Percentiles rank a stretch among this genome's conserved stretches.
Conservation (phyloP, 371 early-diverging fungal species). For the Lichtheimia ornata region DNA sequence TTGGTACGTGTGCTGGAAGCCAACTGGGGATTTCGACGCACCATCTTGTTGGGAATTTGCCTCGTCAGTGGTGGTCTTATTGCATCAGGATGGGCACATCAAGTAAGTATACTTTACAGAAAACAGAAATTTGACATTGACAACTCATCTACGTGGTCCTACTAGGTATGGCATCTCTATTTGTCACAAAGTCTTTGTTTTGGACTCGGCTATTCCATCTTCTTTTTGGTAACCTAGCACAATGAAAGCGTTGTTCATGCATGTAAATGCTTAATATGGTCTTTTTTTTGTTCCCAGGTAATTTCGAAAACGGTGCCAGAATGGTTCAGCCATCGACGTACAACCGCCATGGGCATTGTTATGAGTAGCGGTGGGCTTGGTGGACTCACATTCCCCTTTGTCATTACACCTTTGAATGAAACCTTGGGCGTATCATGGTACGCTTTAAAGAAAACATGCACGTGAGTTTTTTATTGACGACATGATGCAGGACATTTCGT, state of each 20-base stretch:
- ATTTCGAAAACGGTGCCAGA: slow-evolving; percentile 42
- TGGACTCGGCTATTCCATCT: slow-evolving; percentile 8
- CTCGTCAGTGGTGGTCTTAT: slow-evolving; percentile 25
- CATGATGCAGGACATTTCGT: slow-evolving; percentile 54
- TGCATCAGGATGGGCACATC: slow-evolving; percentile 29
- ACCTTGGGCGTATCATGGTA: slow-evolving; percentile 6
- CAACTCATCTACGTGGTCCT: not conserved
- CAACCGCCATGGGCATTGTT: slow-evolving; percentile 68
- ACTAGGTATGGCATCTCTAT: slow-evolving; percentile 56
- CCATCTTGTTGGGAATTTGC: slow-evolving; percentile 22
- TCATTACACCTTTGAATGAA: slow-evolving; percentile 6
- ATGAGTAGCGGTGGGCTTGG: slow-evolving; percentile 2
- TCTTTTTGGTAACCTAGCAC: slow-evolving; percentile 1
- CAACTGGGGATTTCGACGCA: slow-evolving; percentile 14
- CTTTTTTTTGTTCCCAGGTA: slow-evolving; percentile 23
- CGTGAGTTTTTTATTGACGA: slow-evolving; percentile 68
- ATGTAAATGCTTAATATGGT: slow-evolving; percentile 7
- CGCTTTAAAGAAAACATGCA: slow-evolving; percentile 49
- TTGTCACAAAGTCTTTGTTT: slow-evolving; percentile 54
- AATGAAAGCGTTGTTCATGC: not conserved
- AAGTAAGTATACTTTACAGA: not conserved
- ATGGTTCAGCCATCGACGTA: slow-evolving; percentile 65
- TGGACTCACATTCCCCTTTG: not conserved
- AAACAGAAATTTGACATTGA: not conserved
- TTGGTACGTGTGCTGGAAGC: slow-evolving; percentile 25